phyloP scores from a whole-genome alignment of 1,139 yeast genomes.

The Taphrina deformans region DNA sequence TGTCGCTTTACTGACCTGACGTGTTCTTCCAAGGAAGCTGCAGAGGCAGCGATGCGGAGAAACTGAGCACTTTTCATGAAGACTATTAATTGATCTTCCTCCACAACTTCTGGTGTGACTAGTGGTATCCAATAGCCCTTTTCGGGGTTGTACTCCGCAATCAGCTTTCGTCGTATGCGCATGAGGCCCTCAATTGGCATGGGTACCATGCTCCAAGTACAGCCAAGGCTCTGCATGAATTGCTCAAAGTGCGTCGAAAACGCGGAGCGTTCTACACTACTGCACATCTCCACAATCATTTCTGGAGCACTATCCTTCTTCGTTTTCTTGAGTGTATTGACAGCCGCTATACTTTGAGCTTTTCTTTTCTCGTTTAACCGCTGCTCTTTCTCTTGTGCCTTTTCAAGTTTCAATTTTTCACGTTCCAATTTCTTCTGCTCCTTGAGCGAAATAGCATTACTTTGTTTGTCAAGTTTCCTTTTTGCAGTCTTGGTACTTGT shows the following conservation, averaged over 20 bases:
- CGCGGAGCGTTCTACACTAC: constrained; percentile 30
- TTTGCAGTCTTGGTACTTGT: not conserved
- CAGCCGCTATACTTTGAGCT: constrained; percentile 34
- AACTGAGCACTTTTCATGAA: constrained; percentile 36
- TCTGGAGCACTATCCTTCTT: constrained; percentile 38
- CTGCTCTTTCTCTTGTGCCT: constrained; percentile 26
- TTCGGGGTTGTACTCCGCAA: constrained; percentile 36
- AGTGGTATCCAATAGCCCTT: constrained; percentile 39
- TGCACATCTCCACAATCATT: constrained; percentile 39
- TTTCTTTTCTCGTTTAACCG: constrained; percentile 21
- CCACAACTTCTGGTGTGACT: constrained; percentile 35
- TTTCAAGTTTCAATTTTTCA: constrained; percentile 23
- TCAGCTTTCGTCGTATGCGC: constrained; percentile 38
- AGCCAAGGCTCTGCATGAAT: constrained; percentile 29
- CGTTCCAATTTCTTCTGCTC: constrained; percentile 23
- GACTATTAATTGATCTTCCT: constrained; percentile 37
- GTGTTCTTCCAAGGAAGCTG: constrained; percentile 20
- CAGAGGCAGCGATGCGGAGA: constrained; percentile 32
- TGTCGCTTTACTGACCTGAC: constrained; percentile 12
- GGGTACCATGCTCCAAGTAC: not conserved
- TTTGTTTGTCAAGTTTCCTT: not conserved
- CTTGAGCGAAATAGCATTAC: not conserved
- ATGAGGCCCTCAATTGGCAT: constrained; percentile 37
- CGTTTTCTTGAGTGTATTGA: constrained; percentile 36
- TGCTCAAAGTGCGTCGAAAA: constrained; percentile 35